Evolutionary conservation across 495 filamentous ascomycete species (phyloP), one percentile per base, ranked within the genome.

Genomic region (Penicillium lividum): DNA sequence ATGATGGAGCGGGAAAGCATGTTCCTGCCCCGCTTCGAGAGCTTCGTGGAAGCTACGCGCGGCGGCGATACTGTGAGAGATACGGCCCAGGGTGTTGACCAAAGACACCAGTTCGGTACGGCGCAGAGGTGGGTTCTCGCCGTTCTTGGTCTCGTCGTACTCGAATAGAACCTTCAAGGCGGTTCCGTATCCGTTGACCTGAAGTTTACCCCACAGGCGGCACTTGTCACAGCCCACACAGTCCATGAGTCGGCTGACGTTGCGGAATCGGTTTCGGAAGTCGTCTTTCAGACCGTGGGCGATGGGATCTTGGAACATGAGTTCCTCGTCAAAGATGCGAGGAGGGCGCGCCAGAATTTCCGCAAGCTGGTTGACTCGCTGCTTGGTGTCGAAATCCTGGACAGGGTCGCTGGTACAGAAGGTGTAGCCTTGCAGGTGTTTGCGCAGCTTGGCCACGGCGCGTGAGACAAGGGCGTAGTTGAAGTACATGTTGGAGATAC

Each of bases 191-290:
- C 94, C 94, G 18, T 89, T 89, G 6, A 92, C 94, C 71, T 98
- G 94, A n/a, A 98, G 73, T 73, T 98, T 98, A 50, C 94, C 94
- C 95, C 94, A 98, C 3, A 98, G 84, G 15, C 94, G 86, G 75
- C 94, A 98, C 76, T 98, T 98, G 77, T 98, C 94, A 73, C 94
- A 98, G 22, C 94, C 94, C 15, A 98, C 94, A 71, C 94, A 98
- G 75, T 98, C 94, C 94, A 98, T 98, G 64, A 98, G 77, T 22
- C 94, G 85, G 62, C 88, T 92, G 53, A 98, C 91, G 62, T 98
- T 98, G 62, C 94, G 84, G 83, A 98, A 98, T 13, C 94, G 90
- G 69, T 95, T 93, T 63, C 91, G 88, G 82, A 98, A 98, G 68
- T 98, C 94, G 69, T 98, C 95, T 69, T 97, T 98, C 38, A 98